Percentiles rank a stretch among this genome's conserved stretches.
These are phyloP conservation scores for Neurospora pannonica DNA, from an alignment of 495 filamentous ascomycete species.

Conservation along the genomic window DNA sequence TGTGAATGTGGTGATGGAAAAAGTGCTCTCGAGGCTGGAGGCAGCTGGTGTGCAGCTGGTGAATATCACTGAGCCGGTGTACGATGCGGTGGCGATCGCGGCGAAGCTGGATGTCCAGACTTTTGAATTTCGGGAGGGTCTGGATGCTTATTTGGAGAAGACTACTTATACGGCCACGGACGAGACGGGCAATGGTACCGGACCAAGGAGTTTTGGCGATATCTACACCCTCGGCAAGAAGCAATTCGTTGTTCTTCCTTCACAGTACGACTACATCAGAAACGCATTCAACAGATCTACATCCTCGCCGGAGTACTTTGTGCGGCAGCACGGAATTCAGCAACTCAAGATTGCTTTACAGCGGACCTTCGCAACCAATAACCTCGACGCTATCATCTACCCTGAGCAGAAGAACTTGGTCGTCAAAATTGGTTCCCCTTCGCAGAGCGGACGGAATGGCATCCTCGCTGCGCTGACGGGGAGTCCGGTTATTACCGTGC, in stretches of 20 bases:
- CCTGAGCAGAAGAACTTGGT: slow-evolving; percentile 58
- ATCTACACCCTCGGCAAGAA: slow-evolving; percentile 27
- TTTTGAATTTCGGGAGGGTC: slow-evolving; percentile 44
- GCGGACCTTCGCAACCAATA: slow-evolving; percentile 34
- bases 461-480: slow-evolving; percentile 56
- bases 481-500: slow-evolving; percentile 52
- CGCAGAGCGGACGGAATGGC: slow-evolving; percentile 53
- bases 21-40: slow-evolving; percentile 22
- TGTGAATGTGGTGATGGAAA: slow-evolving; percentile 39
- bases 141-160: slow-evolving; percentile 36
- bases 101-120: slow-evolving; percentile 44
- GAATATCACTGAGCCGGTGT: slow-evolving; percentile 40
- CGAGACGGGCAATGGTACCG: not conserved
- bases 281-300: slow-evolving; percentile 39
- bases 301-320: slow-evolving; percentile 34
- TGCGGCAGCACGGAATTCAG: slow-evolving; percentile 32
- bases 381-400: slow-evolving; percentile 52
- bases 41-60: slow-evolving; percentile 31
- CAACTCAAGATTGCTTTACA: slow-evolving; percentile 32
- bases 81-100: slow-evolving; percentile 38
- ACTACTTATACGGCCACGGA: slow-evolving; percentile 6
- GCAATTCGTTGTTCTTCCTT: slow-evolving; percentile 44
- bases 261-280: slow-evolving; percentile 43
- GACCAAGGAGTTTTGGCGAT: slow-evolving; percentile 32
- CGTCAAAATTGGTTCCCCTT: slow-evolving; percentile 43